phyloP scores from a whole-genome alignment of 768 basidiomycete species.

The Serendipita sp. region DNA sequence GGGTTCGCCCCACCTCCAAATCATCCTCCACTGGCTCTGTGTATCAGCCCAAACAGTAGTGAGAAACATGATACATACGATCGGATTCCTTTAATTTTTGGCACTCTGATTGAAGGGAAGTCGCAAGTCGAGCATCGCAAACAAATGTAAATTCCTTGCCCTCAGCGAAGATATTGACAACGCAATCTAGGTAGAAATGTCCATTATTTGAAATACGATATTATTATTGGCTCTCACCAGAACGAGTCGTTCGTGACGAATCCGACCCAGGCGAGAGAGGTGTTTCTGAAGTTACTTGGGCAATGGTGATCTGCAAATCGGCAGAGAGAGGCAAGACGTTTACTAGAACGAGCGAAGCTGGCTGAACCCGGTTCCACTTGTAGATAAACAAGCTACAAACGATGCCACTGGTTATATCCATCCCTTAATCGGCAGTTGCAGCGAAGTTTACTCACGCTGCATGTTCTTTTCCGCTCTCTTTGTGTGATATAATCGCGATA shows the following conservation, averaged over 20 bases:
- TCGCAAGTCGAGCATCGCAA: neutral
- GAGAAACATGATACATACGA: neutral
- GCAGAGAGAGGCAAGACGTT: neutral
- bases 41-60: neutral
- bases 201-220: too few species aligned
- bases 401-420: too few species aligned
- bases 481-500: constrained; percentile 38
- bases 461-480: constrained; percentile 31
- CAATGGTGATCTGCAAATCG: neutral
- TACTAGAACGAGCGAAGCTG: neutral
- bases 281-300: neutral
- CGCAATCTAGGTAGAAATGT: neutral
- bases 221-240: too few species aligned
- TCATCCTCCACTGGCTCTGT: neutral
- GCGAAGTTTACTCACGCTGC: constrained; percentile 30
- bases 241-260: too few species aligned
- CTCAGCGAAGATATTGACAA: neutral
- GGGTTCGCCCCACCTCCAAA: neutral
- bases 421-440: neutral
- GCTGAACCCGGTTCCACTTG: constrained; percentile 19
- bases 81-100: neutral
- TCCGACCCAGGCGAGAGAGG: too few species aligned
- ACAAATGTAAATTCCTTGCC: constrained; percentile 4
- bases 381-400: constrained; percentile 34
- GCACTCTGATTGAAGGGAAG: neutral